phyloP scores from a whole-genome alignment of 176 grass and related monocot species.

The Aegilops umbellulata region DNA sequence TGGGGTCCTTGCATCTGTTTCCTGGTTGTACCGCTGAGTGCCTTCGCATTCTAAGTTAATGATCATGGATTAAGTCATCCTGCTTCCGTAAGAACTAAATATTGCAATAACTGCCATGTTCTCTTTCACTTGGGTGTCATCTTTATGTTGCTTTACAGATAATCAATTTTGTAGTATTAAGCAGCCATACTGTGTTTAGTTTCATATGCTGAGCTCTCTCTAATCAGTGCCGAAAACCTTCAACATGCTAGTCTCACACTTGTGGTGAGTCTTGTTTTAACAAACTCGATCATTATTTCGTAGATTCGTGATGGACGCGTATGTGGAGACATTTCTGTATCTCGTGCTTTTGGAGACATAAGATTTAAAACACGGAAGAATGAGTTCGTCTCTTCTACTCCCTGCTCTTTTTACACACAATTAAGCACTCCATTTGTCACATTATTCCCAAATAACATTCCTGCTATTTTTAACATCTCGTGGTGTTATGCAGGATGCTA shows the following conservation, averaged over 20 bases:
- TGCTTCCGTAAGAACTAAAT: neutral
- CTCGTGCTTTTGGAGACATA: constrained; percentile 96
- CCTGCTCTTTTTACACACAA: constrained; percentile 9
- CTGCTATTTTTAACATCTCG: constrained; percentile 22
- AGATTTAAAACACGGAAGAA: constrained; percentile 87
- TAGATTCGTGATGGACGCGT: constrained; percentile 97
- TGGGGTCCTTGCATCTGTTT: neutral
- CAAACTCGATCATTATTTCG: neutral
- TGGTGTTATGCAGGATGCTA: constrained; percentile 72
- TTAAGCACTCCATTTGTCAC: constrained; percentile 1
- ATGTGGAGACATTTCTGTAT: constrained; percentile 96
- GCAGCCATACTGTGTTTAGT: neutral
- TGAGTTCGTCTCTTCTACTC: constrained; percentile 78
- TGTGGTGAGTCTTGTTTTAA: constrained; percentile 22
- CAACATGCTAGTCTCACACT: neutral
- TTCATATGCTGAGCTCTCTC: neutral
- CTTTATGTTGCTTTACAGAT: constrained; percentile 1
- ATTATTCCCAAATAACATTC: neutral
- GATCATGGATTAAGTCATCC: neutral
- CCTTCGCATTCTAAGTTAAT: constrained; percentile 9
- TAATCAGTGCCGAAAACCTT: constrained; percentile 21
- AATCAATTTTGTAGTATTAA: neutral
- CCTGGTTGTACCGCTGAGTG: neutral
- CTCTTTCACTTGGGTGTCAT: neutral
- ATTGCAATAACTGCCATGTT: neutral